These are phyloP conservation scores for Pseudogymnoascus sp. DNA, from an alignment of 2,329 filamentous ascomycete genomes.

Conservation along the genomic window DNA sequence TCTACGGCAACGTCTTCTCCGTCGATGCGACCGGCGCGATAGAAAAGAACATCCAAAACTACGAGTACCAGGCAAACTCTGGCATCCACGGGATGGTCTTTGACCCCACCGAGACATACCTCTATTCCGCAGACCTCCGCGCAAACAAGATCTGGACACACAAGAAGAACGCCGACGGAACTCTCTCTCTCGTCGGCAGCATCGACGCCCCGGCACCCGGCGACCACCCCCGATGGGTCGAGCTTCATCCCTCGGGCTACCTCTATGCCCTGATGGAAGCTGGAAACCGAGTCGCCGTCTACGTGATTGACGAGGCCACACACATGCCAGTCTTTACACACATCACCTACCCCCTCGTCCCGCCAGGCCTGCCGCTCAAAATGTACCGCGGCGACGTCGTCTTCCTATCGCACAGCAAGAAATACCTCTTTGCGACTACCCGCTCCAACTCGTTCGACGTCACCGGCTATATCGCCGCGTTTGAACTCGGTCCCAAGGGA, in stretches of 20 bases:
- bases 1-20: conserved; percentile 70
- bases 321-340: conserved; percentile 72
- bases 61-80: conserved; percentile 58
- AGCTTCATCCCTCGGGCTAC: conserved; percentile 71
- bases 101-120: conserved; percentile 61
- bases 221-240: conserved; percentile 84
- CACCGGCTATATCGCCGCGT: conserved; percentile 76
- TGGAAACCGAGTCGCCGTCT: conserved; percentile 77
- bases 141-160: conserved; percentile 82
- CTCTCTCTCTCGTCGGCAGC: conserved; percentile 61
- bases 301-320: conserved; percentile 65
- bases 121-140: conserved; percentile 71
- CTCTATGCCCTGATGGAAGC: conserved; percentile 84
- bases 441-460: conserved; percentile 67
- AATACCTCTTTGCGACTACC: conserved; percentile 78
- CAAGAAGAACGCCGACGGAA: conserved; percentile 55
- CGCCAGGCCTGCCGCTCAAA: conserved; percentile 49
- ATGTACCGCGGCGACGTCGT: conserved; percentile 86
- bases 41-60: conserved; percentile 60
- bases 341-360: conserved; percentile 69
- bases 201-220: conserved; percentile 60
- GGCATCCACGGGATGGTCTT: conserved; percentile 81
- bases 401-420: conserved; percentile 57
- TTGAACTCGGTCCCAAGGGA: conserved; percentile 60
- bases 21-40: conserved; percentile 50